Conservation (phyloP, 225 moss, liverwort and hornwort genomes). For the Pseudoscleropodium purum region DNA sequence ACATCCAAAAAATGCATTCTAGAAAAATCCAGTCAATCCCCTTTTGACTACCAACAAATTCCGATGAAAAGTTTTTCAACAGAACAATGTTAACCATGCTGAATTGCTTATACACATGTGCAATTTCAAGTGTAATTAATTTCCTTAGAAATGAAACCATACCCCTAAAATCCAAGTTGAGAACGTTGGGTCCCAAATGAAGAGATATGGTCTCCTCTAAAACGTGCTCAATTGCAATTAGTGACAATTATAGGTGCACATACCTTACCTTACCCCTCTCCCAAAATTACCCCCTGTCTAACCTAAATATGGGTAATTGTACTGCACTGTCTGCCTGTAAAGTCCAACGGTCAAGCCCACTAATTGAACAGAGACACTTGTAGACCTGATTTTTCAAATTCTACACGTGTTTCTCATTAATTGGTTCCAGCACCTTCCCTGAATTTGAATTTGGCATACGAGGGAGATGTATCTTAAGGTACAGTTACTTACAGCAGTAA, state of each 20-base stretch:
- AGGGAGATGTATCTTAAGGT: not conserved
- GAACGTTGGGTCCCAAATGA: accelerated
- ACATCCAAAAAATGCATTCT: too few species aligned
- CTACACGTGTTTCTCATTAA: not conserved
- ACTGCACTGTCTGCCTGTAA: not conserved
- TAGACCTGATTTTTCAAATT: not conserved
- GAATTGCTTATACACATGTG: too few species aligned
- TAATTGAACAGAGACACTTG: not conserved
- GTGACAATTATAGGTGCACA: too few species aligned
- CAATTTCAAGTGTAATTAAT: too few species aligned
- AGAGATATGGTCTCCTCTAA: not conserved
- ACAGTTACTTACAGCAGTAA: not conserved
- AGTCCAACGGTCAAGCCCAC: not conserved
- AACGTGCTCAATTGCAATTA: too few species aligned
- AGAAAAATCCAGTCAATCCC: too few species aligned
- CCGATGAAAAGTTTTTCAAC: accelerated
- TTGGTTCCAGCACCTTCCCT: not conserved
- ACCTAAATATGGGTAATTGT: not conserved
- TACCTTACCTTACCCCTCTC: too few species aligned
- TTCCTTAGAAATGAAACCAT: not conserved
- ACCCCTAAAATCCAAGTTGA: not conserved
- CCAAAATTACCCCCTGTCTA: too few species aligned
- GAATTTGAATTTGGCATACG: not conserved
- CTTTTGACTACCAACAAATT: too few species aligned
- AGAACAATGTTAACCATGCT: too few species aligned